Evolutionary conservation across 139 green algal genomes (phyloP).

Genomic region (Zygnema circumcarinatum): DNA sequence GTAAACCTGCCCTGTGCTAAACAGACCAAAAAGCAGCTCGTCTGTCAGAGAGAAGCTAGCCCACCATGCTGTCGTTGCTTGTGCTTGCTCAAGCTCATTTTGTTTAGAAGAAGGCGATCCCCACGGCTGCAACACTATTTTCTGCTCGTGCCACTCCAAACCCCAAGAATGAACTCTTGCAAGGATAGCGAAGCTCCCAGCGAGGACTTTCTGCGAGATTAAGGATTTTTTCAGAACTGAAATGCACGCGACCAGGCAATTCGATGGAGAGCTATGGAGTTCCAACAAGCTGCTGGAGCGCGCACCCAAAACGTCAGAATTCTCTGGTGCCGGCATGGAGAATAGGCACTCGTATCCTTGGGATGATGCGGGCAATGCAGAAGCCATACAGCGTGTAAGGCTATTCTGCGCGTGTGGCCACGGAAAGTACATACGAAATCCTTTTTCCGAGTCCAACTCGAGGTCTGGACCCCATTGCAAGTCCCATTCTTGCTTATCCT

Average conservation of each 20-base stretch:
- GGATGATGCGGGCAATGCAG: not conserved
- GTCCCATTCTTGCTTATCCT: not conserved
- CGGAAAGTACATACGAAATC: not conserved
- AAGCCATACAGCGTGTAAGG: not conserved
- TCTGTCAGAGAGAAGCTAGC: not conserved
- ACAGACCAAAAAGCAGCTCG: not conserved
- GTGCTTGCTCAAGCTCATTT: not conserved
- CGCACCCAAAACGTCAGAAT: not conserved
- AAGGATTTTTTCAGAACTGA: not conserved
- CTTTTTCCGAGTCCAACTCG: not conserved
- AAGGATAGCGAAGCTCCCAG: not conserved
- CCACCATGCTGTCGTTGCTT: not conserved
- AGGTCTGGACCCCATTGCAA: not conserved
- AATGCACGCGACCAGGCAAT: not conserved
- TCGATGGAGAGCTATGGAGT: not conserved
- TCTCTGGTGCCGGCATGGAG: not conserved
- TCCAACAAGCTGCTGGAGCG: not conserved
- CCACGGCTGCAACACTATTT: not conserved
- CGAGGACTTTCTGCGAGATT: not conserved
- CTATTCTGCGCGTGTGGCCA: not conserved
- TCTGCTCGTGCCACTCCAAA: not conserved
- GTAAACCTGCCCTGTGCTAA: not conserved
- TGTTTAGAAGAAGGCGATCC: not conserved
- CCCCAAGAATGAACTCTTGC: not conserved
- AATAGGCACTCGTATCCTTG: not conserved